Conservation (phyloP, 2,329 filamentous ascomycete species). For the Pyrenophora teres region DNA sequence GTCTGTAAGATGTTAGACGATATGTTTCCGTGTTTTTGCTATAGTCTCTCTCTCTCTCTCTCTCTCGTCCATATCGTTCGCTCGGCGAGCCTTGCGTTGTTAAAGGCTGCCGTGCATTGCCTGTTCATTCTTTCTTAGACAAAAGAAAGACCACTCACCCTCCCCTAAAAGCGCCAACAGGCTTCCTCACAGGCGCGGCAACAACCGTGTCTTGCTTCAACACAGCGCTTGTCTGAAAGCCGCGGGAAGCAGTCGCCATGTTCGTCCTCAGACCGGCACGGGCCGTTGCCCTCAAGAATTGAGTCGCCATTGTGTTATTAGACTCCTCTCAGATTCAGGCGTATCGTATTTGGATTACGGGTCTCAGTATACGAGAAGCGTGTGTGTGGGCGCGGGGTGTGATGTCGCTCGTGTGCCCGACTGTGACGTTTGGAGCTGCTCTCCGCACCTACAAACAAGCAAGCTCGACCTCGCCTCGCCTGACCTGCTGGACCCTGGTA, state of each 20-base stretch:
- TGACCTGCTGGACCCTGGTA: slow-evolving; percentile 12
- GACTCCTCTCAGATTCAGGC: background rate
- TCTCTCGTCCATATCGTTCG: background rate
- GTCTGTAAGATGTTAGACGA: slow-evolving; percentile 54
- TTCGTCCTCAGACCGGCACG: slow-evolving; percentile 36
- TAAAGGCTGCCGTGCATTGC: no score
- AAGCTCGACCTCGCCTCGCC: slow-evolving; percentile 13
- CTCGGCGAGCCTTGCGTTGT: no score
- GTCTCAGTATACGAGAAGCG: background rate
- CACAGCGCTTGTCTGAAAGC: slow-evolving; percentile 49
- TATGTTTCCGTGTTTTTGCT: background rate
- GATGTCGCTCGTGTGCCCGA: slow-evolving; percentile 10
- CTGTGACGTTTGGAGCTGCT: slow-evolving; percentile 15
- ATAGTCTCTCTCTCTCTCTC: no score
- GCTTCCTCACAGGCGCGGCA: slow-evolving; percentile 61
- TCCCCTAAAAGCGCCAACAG: slow-evolving; percentile 72
- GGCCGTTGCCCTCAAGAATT: slow-evolving; percentile 48
- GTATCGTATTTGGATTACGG: background rate
- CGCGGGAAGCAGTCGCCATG: slow-evolving; percentile 28
- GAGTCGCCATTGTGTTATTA: slow-evolving; percentile 50
- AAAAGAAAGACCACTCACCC: slow-evolving; percentile 58
- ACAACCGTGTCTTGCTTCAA: slow-evolving; percentile 40
- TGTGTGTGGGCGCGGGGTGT: background rate
- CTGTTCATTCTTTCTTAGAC: no score
- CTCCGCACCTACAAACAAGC: slow-evolving; percentile 13